Evolutionary conservation across 2,329 filamentous ascomycete genomes (phyloP).

Genomic region (Phaeosphaeriaceae sp.): DNA sequence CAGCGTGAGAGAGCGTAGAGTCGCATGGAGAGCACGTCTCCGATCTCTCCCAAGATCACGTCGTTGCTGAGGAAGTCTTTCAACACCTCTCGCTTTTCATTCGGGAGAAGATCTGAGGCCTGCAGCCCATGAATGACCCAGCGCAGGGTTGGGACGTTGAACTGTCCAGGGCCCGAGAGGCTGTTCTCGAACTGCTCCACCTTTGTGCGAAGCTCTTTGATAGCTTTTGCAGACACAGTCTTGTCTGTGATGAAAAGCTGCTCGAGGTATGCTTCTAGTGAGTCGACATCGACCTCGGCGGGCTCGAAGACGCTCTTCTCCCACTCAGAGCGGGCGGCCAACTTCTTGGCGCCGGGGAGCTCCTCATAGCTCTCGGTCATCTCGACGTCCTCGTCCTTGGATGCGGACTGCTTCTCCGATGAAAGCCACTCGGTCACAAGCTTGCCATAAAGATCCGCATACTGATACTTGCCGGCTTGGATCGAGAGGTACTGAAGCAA

Average conservation of each 20-base stretch:
- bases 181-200: conserved; percentile 30
- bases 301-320: conserved; percentile 43
- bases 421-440: conserved; percentile 48
- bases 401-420: conserved; percentile 26
- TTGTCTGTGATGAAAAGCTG: conserved; percentile 29
- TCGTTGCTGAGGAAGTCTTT: conserved; percentile 44
- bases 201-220: conserved; percentile 25
- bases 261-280: conserved; percentile 32
- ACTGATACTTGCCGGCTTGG: conserved; percentile 47
- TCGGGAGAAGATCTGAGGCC: conserved; percentile 55
- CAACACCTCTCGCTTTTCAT: conserved; percentile 44
- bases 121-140: conserved; percentile 56
- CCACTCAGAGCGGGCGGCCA: conserved; percentile 38
- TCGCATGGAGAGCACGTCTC: conserved; percentile 43
- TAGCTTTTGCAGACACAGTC: conserved; percentile 21
- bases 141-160: conserved; percentile 45
- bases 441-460: conserved; percentile 46
- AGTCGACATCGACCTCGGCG: conserved; percentile 27
- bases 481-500: conserved; percentile 40
- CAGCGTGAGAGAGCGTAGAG: conserved; percentile 35
- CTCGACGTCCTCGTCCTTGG: conserved; percentile 27
- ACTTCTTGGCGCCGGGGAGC: conserved; percentile 37
- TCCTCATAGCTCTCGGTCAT: conserved; percentile 43
- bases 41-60: conserved; percentile 39
- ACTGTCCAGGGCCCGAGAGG: conserved; percentile 31